Conservation (phyloP, 2,329 filamentous ascomycete genomes). For the Ophiostoma montium region DNA sequence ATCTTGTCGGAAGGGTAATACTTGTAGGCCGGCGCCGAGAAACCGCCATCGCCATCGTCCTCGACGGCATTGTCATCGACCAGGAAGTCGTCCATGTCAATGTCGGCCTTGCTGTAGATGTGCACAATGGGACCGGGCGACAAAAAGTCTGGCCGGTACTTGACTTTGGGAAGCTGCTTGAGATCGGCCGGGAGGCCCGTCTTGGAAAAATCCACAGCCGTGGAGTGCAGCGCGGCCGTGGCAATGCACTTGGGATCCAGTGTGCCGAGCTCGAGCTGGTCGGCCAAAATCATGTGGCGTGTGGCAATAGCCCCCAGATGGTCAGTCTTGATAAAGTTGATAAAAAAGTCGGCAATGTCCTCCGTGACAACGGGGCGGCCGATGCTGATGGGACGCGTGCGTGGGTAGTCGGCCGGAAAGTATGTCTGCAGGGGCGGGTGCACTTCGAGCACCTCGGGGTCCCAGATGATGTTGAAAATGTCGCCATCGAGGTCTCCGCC, state of each 20-base stretch:
- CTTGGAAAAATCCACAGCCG: conserved; percentile 63
- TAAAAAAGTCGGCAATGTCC: conserved; percentile 70
- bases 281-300: conserved; percentile 49
- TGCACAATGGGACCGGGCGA: conserved; percentile 30
- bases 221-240: conserved; percentile 52
- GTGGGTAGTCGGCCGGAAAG: conserved; percentile 56
- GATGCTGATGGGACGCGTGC: conserved; percentile 42
- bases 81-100: conserved; percentile 24
- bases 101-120: conserved; percentile 30
- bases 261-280: conserved; percentile 39
- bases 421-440: conserved; percentile 26
- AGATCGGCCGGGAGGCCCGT: conserved; percentile 48
- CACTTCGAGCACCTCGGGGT: conserved; percentile 28
- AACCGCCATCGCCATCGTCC: conserved; percentile 31
- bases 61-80: conserved; percentile 26
- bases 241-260: conserved; percentile 32
- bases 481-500: conserved; percentile 81
- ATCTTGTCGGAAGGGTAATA: conserved; percentile 58
- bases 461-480: conserved; percentile 67
- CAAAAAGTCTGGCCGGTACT: conserved; percentile 39
- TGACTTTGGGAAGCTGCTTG: conserved; percentile 25
- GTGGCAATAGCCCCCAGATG: conserved; percentile 51
- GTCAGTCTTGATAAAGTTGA: conserved; percentile 60
- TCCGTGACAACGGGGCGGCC: conserved; percentile 39
- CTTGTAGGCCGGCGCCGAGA: conserved; percentile 27